Evolutionary conservation across 1,284 basidiomycete genomes (phyloP).

Genomic region (Sporisorium sorghi): DNA sequence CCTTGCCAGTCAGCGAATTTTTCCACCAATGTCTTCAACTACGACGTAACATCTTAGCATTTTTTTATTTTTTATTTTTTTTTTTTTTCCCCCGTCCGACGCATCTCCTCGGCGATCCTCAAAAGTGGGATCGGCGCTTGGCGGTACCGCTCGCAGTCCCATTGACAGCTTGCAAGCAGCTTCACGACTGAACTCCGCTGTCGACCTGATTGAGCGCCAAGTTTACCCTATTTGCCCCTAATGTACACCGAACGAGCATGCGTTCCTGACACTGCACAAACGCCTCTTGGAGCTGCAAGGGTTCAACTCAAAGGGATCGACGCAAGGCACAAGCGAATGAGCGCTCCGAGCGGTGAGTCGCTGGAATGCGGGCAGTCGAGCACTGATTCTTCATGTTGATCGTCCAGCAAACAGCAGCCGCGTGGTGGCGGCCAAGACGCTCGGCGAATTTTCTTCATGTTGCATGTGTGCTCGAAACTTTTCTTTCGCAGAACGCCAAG

Average conservation of each 20-base stretch:
- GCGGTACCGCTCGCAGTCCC: neutral
- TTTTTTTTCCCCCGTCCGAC: too few relatives aligned
- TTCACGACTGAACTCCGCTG: neutral
- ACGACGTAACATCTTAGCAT: too few relatives aligned
- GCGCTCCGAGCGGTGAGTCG: too few relatives aligned
- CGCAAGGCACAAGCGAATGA: neutral
- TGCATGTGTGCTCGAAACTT: neutral
- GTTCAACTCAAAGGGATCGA: neutral
- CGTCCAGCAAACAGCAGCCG: neutral
- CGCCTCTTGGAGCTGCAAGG: too few relatives aligned
- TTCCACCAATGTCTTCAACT: too few relatives aligned
- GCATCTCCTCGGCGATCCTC: neutral
- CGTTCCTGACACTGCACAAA: too few relatives aligned
- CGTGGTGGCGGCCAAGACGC: conserved; percentile 18
- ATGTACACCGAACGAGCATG: too few relatives aligned
- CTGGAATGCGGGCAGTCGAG: neutral
- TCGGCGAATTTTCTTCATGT: conserved; percentile 33
- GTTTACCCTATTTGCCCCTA: too few relatives aligned
- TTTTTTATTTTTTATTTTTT: too few relatives aligned
- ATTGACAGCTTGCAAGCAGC: neutral
- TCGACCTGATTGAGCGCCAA: too few relatives aligned
- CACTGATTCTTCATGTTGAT: too few relatives aligned
- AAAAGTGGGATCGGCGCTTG: neutral
- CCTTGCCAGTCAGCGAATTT: conserved; percentile 24
- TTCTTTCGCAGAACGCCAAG: too few relatives aligned